Base-by-base conservation (phyloP, 1,284 basidiomycete genomes). In the Fomes fomentarius region DNA sequence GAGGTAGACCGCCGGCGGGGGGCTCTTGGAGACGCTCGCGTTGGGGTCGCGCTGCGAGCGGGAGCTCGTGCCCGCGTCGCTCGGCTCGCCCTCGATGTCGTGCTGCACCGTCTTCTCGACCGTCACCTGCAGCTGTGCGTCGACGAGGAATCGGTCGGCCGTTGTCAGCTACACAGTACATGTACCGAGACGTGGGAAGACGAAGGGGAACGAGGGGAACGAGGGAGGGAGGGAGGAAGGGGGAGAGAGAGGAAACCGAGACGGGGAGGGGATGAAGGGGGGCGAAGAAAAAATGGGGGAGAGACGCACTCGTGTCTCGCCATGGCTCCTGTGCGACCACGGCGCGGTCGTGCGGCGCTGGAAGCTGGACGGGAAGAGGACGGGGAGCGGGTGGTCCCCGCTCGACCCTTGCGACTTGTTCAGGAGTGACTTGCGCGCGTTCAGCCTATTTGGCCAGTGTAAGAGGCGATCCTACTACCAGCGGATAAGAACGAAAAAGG, bases 31-130 rank as follows among this genome's bases (percentile, higher is more conserved):
- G 35, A 33, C n/a, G 1, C 38, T 40, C 21, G 19, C 28, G 25
- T 8, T 22, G 40, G 40, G 34, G 25, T 26, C 40, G 31, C 38
- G n/a, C 34, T 41, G 31, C 30, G 11, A 21, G n/a, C 21, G 41
- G 35, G 34, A 40, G 56, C 48, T 47, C 25, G 38, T 9, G 21
- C 35, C 31, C n/a, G 47, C 40, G 31, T 47, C 46, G 51, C 39
- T 57, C 39, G 52, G 52, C 38, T 57, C 34, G 49, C 28, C 54
- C 45, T 67, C 64, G 37, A 50, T 48, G 19, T 60, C 63, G 52
- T 53, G 63, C 37, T 69, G 59, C 7, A 70, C 57, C 11, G 68
- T 70, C 50, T 70, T 69, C 57, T 74, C 68, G 40, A 74, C 65
- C 49, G 61, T 70, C 39, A 74, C 66, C 42, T 71, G 61, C 30